These are phyloP conservation scores for Penicillium sp. DNA, from an alignment of 2,329 filamentous ascomycete species.

Conservation along the genomic window DNA sequence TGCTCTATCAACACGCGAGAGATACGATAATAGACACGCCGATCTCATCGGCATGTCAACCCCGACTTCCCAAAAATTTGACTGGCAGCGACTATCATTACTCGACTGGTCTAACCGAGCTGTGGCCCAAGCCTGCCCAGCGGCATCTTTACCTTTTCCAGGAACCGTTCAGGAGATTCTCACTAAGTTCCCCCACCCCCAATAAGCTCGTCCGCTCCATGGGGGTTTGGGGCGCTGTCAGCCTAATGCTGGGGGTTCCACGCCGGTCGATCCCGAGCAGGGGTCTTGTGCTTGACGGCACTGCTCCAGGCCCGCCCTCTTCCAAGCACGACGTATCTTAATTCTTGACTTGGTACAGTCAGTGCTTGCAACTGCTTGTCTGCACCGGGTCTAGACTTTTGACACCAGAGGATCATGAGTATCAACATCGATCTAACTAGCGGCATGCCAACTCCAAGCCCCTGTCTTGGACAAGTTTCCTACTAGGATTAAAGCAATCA, in stretches of 20 bases:
- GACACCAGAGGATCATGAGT: neutral
- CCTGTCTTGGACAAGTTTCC: no score
- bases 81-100: conserved; percentile 17
- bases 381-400: no score
- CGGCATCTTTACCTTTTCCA: conserved; percentile 4
- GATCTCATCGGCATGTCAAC: neutral
- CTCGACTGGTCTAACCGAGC: conserved; percentile 21
- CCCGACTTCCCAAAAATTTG: neutral
- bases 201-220: no score
- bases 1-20: no score
- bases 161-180: conserved; percentile 16
- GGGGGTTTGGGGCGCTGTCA: no score
- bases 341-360: no score
- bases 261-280: conserved; percentile 1
- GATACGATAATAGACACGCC: neutral
- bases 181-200: no score
- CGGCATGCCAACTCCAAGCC: conserved; percentile 2
- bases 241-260: no score
- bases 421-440: neutral
- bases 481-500: no score
- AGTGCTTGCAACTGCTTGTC: no score
- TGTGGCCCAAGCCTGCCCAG: neutral
- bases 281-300: neutral
- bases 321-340: no score
- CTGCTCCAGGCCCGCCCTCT: no score